These are phyloP conservation scores for Tubosaeta sp. DNA, from an alignment of 768 basidiomycete species.

Conservation along the genomic window DNA sequence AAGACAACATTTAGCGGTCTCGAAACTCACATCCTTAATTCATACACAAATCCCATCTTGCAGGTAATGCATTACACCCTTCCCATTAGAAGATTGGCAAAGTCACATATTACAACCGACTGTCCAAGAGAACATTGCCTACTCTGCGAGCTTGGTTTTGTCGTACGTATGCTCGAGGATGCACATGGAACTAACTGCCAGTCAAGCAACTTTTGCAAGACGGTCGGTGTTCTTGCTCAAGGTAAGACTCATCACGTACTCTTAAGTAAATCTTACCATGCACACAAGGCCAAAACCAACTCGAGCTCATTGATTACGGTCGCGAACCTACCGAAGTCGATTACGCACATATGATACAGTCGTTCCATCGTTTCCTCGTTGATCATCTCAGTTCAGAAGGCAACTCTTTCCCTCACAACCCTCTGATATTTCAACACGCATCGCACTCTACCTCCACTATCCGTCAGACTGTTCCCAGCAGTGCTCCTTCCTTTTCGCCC, in stretches of 20 bases:
- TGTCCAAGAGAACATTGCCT: slow-evolving; percentile 91
- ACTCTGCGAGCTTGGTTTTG: slow-evolving; percentile 91
- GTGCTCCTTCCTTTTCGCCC: slow-evolving; percentile 23
- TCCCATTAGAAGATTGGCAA: slow-evolving; percentile 79
- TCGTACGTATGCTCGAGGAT: slow-evolving; percentile 93
- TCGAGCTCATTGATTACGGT: slow-evolving; percentile 88
- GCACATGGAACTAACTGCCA: slow-evolving; percentile 93
- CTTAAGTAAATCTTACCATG: background rate
- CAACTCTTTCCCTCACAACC: slow-evolving; percentile 58
- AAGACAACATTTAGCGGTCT: slow-evolving; percentile 85
- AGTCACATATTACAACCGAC: slow-evolving; percentile 85
- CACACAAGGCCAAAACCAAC: slow-evolving; percentile 59
- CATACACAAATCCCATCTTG: slow-evolving; percentile 88
- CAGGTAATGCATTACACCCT: slow-evolving; percentile 85
- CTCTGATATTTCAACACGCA: slow-evolving; percentile 39
- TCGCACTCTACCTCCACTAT: background rate
- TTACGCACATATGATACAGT: slow-evolving; percentile 88
- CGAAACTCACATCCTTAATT: slow-evolving; percentile 96
- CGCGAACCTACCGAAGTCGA: slow-evolving; percentile 68
- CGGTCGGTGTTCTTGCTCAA: slow-evolving; percentile 84
- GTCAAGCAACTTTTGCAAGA: slow-evolving; percentile 94
- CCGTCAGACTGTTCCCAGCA: slow-evolving; percentile 16
- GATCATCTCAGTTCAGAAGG: slow-evolving; percentile 80
- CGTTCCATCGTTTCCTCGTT: slow-evolving; percentile 90
- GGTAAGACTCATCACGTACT: slow-evolving; percentile 40